Conservation (phyloP, 306 rosid genomes). For the Calophaca sinica region DNA sequence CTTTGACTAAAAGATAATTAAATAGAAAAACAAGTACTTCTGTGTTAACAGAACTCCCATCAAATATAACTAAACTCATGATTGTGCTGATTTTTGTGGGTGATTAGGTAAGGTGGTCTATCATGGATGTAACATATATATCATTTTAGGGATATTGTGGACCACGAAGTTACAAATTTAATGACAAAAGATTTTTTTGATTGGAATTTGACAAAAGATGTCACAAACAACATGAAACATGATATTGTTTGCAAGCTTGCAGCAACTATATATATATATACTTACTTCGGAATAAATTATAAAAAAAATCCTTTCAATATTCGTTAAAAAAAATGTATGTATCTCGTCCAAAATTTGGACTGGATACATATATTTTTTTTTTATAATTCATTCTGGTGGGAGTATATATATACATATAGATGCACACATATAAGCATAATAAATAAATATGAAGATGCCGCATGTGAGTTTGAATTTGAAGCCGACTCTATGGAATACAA, state of each 20-base stretch:
- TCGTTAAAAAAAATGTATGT: no score
- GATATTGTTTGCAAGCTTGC: neutral
- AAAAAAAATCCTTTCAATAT: no score
- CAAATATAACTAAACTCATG: no score
- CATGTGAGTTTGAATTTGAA: slow-evolving; percentile 18
- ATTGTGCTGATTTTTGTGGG: neutral
- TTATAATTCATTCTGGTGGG: no score
- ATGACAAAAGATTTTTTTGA: no score
- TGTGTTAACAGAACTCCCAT: neutral
- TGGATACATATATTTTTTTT: no score
- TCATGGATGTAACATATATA: slow-evolving; percentile 15
- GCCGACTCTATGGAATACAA: neutral
- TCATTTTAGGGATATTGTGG: neutral
- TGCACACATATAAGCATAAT: slow-evolving; percentile 3
- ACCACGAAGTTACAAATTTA: slow-evolving; percentile 30
- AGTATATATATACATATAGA: no score
- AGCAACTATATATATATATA: no score
- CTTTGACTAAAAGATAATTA: slow-evolving; percentile 9
- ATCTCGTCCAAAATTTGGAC: no score
- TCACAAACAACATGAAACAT: slow-evolving; percentile 24
- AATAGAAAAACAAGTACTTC: neutral
- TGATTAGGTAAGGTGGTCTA: slow-evolving; percentile 32
- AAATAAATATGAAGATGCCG: slow-evolving; percentile 19
- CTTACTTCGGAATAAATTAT: no score
- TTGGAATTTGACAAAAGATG: neutral